A percentile compares a stretch with the other conserved stretches of the same genome.
Evolutionary conservation across 352 stramenopile genomes (phyloP).

Genomic region (Phytophthora podocarpi): DNA sequence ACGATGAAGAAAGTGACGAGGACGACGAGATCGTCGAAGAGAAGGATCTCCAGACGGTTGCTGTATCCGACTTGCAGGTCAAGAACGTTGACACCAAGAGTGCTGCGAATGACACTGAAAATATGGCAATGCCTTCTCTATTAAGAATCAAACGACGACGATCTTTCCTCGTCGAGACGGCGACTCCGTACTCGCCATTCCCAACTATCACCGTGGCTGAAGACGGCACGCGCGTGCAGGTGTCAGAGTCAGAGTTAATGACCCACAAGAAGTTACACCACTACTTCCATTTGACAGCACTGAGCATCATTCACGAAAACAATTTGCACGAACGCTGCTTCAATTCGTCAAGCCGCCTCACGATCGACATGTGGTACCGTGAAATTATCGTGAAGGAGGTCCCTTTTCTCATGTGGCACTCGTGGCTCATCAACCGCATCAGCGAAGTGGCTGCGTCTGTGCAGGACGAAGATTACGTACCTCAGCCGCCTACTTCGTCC

Average conservation of each 20-base stretch:
- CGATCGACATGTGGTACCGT: conserved; percentile 86
- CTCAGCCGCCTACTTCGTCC: conserved; percentile 1
- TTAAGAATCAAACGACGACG: conserved; percentile 29
- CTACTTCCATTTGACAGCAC: conserved; percentile 87
- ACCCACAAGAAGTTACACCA: conserved; percentile 87
- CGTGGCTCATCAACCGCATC: conserved; percentile 88
- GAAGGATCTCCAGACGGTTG: conserved; percentile 18
- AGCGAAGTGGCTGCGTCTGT: conserved; percentile 58
- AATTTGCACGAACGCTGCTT: conserved; percentile 81
- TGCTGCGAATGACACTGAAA: background rate
- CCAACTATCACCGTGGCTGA: conserved; percentile 29
- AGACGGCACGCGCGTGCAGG: conserved; percentile 42
- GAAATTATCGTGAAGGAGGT: conserved; percentile 73
- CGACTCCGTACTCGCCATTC: conserved; percentile 45
- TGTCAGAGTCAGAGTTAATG: conserved; percentile 63
- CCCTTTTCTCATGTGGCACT: conserved; percentile 81
- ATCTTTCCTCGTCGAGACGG: conserved; percentile 25
- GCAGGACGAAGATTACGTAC: conserved; percentile 37
- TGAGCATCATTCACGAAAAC: conserved; percentile 90
- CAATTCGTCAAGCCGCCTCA: conserved; percentile 79
- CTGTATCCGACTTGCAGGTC: conserved; percentile 3
- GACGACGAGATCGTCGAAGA: conserved; percentile 53
- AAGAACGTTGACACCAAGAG: conserved; percentile 1
- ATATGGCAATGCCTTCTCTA: conserved; percentile 17
- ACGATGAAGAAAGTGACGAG: conserved; percentile 73